Evolutionary conservation across 257 asterid genomes (phyloP).

Genomic region (Scutellaria barbata): DNA sequence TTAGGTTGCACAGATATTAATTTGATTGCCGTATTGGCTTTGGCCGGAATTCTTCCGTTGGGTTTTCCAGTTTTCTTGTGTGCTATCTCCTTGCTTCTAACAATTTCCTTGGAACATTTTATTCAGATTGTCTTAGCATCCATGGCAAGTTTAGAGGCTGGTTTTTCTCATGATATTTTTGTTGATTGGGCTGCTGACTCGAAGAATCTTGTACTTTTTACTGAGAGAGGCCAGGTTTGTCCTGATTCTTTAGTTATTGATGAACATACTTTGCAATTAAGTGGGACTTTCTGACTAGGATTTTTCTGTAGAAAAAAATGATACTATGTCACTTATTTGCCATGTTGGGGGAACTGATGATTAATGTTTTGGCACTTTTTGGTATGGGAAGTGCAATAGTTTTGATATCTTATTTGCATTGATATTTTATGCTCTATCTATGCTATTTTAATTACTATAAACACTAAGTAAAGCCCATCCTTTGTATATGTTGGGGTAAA

Average conservation of each 20-base stretch:
- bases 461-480: slow-evolving; percentile 3
- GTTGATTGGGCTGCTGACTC: slow-evolving; percentile 98
- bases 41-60: no score
- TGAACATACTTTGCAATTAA: slow-evolving; percentile 23
- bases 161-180: slow-evolving; percentile 94
- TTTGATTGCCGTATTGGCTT: no score
- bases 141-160: slow-evolving; percentile 97
- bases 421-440: background rate
- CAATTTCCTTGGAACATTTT: slow-evolving; percentile 25
- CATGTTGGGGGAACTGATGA: slow-evolving; percentile 28
- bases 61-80: no score
- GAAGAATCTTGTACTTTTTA: slow-evolving; percentile 93
- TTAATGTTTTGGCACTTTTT: slow-evolving; percentile 4
- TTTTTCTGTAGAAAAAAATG: slow-evolving; percentile 17
- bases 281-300: slow-evolving; percentile 13
- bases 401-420: background rate
- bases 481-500: background rate
- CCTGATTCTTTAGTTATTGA: slow-evolving; percentile 32
- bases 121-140: slow-evolving; percentile 91
- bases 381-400: slow-evolving; percentile 30
- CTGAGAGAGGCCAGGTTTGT: slow-evolving; percentile 98
- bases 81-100: no score
- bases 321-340: slow-evolving; percentile 25
- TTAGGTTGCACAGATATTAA: no score
- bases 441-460: slow-evolving; percentile 19